Evolutionary conservation across 371 early-diverging fungal species (phyloP), one percentile per base, ranked within the genome.

Genomic region (Syncephalastrum racemosum): DNA sequence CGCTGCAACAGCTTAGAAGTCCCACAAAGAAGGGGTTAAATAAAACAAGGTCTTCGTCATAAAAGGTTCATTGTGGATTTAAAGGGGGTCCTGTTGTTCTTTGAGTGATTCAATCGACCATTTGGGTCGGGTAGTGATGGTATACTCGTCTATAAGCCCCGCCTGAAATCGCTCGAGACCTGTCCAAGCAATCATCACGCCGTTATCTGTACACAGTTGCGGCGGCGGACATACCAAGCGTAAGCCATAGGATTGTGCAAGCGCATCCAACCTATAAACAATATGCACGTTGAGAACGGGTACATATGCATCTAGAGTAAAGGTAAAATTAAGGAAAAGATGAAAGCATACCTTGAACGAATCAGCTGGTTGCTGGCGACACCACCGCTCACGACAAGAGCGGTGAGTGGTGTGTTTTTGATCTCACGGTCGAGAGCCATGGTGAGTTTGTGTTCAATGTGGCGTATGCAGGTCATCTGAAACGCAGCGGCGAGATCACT

Each of bases 171-270:
- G 66, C 56, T 89, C 89, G 3, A 85, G n/a, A 1, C 88, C 93
- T 4, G 91, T 80, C 93, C 93, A 93, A 7, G 92, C 93, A 64
- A 93, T 86, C 93, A 93, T 93, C 20, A 87, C 91, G n/a, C 90
- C 92, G 62, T 93, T 93, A 68, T 93, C 93, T 0, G 93, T 88
- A 66, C 93, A 93, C 40, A 90, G 66, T 19, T 82, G 71, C 3
- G 89, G 87, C 15, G 90, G 90, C 25, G 93, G 93, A 44, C 87
- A 88, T 39, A 85, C 77, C 15, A 90, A 71, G 44, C 73, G 81
- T 10, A 90, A 47, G 20, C 70, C 59, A 47, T 81, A 71, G 19
- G 56, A 27, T 14, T 60, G 55, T 22, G 83, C 84, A 19, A 83
- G 57, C 25, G 53, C 51, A 52, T 70, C 69, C 25, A 85, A 59